phyloP scores from a whole-genome alignment of 2,329 filamentous ascomycete species.

The Pseudogymnoascus sp. region DNA sequence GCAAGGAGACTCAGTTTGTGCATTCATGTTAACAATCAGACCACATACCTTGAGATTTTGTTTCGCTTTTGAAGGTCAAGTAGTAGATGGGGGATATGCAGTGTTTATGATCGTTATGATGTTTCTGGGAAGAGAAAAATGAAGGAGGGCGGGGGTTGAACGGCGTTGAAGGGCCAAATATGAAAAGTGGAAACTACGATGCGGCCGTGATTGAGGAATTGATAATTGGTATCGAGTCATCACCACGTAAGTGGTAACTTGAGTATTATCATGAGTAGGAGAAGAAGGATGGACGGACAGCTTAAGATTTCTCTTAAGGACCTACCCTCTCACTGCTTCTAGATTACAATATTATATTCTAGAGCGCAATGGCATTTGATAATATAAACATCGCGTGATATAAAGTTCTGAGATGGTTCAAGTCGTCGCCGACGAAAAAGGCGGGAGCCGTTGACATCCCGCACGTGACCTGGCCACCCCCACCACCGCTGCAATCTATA shows the following conservation, averaged over 20 bases:
- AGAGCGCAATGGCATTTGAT: neutral
- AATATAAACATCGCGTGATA: neutral
- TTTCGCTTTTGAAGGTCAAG: neutral
- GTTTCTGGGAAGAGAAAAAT: neutral
- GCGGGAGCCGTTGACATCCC: neutral
- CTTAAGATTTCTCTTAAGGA: neutral
- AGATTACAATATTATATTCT: neutral
- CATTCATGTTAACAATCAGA: neutral
- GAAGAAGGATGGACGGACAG: neutral
- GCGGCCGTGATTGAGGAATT: conserved; percentile 2
- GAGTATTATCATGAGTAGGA: neutral
- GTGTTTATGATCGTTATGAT: neutral
- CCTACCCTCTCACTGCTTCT: neutral
- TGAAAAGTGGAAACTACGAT: conserved; percentile 7
- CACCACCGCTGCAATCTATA: conserved; percentile 9
- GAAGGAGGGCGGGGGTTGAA: neutral
- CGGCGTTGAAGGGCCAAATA: neutral
- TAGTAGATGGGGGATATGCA: neutral
- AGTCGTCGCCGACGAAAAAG: neutral
- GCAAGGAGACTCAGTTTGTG: neutral
- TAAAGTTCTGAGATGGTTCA: neutral
- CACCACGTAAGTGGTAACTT: neutral
- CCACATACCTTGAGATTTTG: neutral
- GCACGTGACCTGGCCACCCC: conserved; percentile 7
- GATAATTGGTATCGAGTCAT: conserved; percentile 9